These are phyloP conservation scores for Alternaria solani DNA, from an alignment of 2,329 filamentous ascomycete genomes.

Conservation along the genomic window DNA sequence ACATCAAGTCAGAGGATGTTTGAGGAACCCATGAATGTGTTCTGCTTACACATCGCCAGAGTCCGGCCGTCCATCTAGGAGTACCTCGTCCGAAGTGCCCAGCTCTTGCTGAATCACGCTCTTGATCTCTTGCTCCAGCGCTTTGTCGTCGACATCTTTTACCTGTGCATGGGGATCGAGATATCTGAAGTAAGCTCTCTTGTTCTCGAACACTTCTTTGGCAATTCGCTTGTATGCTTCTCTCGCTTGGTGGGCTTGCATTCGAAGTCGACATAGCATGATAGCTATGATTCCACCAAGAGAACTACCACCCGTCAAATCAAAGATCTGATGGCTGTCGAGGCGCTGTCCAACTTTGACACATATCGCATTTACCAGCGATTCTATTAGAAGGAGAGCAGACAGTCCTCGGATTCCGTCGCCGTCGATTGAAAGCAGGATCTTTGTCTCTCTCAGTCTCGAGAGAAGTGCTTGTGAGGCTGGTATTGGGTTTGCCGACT, in stretches of 20 bases:
- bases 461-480: conserved; percentile 18
- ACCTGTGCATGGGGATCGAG: conserved; percentile 28
- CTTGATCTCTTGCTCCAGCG: conserved; percentile 35
- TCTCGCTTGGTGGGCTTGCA: conserved; percentile 40
- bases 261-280: conserved; percentile 41
- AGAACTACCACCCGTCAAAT: conserved; percentile 41
- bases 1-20: conserved; percentile 10
- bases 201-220: conserved; percentile 38
- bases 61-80: conserved; percentile 35
- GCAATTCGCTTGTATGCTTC: conserved; percentile 40
- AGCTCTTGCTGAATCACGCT: conserved; percentile 28
- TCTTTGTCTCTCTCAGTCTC: conserved; percentile 38
- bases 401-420: conserved; percentile 45
- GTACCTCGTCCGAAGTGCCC: conserved; percentile 27
- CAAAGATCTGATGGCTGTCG: conserved; percentile 43
- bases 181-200: conserved; percentile 36
- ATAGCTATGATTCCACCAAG: conserved; percentile 41
- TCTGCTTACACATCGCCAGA: conserved; percentile 41
- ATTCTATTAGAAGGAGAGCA: conserved; percentile 40
- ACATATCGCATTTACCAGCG: conserved; percentile 43
- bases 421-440: conserved; percentile 44
- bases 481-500: conserved; percentile 10
- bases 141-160: conserved; percentile 17
- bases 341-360: conserved; percentile 33
- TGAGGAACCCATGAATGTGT: background rate